These are phyloP conservation scores for Gnaphalium uliginosum DNA, from an alignment of 129 eudicot species.

Conservation along the genomic window DNA sequence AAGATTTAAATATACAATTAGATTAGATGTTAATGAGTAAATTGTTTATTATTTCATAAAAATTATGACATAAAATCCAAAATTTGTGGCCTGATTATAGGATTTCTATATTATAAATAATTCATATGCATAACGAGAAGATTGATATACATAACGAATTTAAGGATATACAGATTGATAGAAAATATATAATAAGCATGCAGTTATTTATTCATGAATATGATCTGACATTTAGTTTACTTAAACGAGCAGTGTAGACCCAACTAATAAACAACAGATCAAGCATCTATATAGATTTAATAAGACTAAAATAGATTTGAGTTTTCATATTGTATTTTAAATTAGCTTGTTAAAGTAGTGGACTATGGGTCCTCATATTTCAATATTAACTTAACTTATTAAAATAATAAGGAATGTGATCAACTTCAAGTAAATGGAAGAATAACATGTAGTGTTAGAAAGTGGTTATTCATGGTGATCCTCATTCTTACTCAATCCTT, in stretches of 20 bases:
- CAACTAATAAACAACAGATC: not conserved
- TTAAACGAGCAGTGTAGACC: not conserved
- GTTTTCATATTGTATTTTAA: no score
- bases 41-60: not conserved
- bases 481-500: not conserved
- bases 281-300: not conserved
- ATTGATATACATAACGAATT: not conserved
- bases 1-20: not conserved
- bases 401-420: constrained; percentile 5
- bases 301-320: not conserved
- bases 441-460: constrained; percentile 8
- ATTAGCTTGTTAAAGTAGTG: no score
- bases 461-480: constrained; percentile 25
- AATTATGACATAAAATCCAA: not conserved
- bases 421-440: constrained; percentile 23
- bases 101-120: not conserved
- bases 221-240: not conserved
- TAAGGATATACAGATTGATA: not conserved
- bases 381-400: not conserved
- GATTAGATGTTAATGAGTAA: not conserved
- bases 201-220: not conserved
- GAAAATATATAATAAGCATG: not conserved
- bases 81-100: not conserved
- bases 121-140: not conserved
- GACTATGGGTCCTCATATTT: not conserved